Percentiles rank a stretch among this genome's conserved stretches.
These are phyloP conservation scores for Dactylonectria macrodidyma DNA, from an alignment of 2,329 filamentous ascomycete genomes.

Conservation along the genomic window DNA sequence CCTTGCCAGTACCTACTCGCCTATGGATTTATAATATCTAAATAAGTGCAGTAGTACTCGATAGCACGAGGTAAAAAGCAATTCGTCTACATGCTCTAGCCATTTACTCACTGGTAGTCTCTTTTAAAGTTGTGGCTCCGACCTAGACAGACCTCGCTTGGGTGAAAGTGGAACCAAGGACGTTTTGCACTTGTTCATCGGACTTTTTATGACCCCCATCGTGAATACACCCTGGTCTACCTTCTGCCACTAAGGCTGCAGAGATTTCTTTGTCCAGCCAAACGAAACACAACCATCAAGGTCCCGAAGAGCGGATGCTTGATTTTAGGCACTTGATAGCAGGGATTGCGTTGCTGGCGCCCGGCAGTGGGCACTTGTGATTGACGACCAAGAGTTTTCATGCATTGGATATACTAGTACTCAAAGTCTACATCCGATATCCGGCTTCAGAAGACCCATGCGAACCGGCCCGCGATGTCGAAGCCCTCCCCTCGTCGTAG, in stretches of 20 bases:
- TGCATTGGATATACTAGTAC: background rate
- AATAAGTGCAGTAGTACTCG: background rate
- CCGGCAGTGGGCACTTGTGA: background rate
- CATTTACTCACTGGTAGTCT: no score
- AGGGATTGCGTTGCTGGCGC: no score
- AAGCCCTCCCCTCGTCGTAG: constrained; percentile 38
- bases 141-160: background rate
- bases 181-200: background rate
- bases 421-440: constrained; percentile 33
- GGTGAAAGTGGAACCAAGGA: background rate
- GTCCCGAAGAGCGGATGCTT: background rate
- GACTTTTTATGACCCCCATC: background rate
- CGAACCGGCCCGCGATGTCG: constrained; percentile 33
- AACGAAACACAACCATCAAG: background rate
- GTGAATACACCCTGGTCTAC: background rate
- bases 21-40: background rate
- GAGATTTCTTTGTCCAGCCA: background rate
- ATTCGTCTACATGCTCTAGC: no score
- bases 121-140: background rate
- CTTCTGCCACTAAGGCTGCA: background rate
- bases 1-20: background rate
- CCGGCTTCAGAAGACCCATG: constrained; percentile 37
- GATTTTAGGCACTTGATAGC: background rate
- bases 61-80: no score
- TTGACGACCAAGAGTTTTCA: background rate